A percentile compares a stretch with the other conserved stretches of the same genome.
Evolutionary conservation across 1,139 yeast genomes (phyloP).

Genomic region (Yamadazyma spencermartinsiae): DNA sequence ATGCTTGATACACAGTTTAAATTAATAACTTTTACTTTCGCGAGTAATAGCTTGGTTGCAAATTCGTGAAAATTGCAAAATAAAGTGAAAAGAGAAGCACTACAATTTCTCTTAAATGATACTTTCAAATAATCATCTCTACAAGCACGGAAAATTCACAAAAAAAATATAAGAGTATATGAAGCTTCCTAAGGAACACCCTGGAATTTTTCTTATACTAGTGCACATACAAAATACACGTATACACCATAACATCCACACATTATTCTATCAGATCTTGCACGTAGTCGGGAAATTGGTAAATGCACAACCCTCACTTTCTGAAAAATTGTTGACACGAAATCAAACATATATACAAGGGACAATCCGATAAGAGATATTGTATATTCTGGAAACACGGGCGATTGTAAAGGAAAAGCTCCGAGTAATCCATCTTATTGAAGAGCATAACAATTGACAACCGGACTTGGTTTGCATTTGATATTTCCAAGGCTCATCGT

Average conservation of each 20-base stretch:
- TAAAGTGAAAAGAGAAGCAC: too few relatives aligned
- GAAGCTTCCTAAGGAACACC: too few relatives aligned
- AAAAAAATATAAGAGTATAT: too few relatives aligned
- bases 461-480: too few relatives aligned
- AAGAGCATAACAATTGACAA: neutral
- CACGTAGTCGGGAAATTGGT: neutral
- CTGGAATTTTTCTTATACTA: too few relatives aligned
- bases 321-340: conserved; percentile 13
- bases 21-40: neutral
- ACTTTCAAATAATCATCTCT: too few relatives aligned
- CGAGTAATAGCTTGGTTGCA: neutral
- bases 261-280: neutral
- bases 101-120: too few relatives aligned
- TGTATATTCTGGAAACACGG: neutral
- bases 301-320: conserved; percentile 1
- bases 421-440: neutral
- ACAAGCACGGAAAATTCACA: neutral
- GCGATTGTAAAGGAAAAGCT: neutral
- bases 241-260: too few relatives aligned
- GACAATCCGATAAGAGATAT: neutral
- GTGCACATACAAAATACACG: too few relatives aligned
- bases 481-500: too few relatives aligned
- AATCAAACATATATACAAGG: conserved; percentile 4
- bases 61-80: neutral
- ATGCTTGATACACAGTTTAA: too few relatives aligned